Evolutionary conservation across 2,329 filamentous ascomycete species (phyloP), one percentile per base, ranked within the genome.

Genomic region (Mycocentrospora acerina): DNA sequence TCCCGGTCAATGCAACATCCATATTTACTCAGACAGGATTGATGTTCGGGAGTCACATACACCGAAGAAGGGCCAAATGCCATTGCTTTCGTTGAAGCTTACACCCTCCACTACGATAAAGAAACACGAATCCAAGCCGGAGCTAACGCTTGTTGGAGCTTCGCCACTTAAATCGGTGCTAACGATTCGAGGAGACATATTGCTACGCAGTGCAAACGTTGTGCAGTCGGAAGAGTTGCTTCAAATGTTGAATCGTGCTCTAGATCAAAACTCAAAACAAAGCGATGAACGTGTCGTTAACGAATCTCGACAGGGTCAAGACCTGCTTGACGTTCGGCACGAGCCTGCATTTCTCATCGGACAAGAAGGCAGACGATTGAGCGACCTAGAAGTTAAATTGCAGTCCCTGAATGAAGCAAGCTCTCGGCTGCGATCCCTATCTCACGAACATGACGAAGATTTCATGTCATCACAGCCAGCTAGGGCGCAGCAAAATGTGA

Each of bases 1-100:
- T 17, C 37, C 44, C 17, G 17, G 44, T 15, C 48, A 53, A 29
- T 54, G 48, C 24, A 38, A 35, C 5, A 33, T 63, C 18, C 38
- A 48, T 6, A 34, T 60, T 6, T 40, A 37, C 22, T 27, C 36
- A 8, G 51, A 53, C 3, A 51, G 29, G 16, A 19, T 58, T 5
- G 42, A 55, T 8, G 32, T 57, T 4, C 48, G 42, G 31, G 37
- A 46, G 24, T 41, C 33, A 11, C 46, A 50, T 8, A 33, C 35
- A 6, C 22, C 39, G 7, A 31, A 36, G 12, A 30, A 42, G 18
- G 13, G 29, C 7, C 44, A 48, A 32, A 19, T 32, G 7, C 50
- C 49, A 16, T 19, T 55, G 7, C 29, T 59, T 11, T 40, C 42
- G 0, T 29, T 59, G 4, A 27, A 43, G 4, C 39, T 49, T 4